Base-by-base conservation (phyloP, 768 basidiomycete genomes). In the Termitomyces sp. region DNA sequence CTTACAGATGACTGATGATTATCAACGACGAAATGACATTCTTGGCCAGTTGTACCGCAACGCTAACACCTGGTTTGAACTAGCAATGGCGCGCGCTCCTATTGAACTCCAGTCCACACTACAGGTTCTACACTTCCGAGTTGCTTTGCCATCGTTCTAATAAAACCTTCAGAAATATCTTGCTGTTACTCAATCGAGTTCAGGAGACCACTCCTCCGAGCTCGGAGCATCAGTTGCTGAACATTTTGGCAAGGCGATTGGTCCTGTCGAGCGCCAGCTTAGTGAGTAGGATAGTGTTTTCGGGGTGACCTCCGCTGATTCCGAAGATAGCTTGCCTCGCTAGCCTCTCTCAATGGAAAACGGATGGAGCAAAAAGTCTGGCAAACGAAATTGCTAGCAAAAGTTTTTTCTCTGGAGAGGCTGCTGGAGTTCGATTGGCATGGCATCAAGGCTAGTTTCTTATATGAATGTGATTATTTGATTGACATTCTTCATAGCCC, bases 51-150 rank as follows among this genome's bases (percentile, higher is more conserved):
- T 97, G 32, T 85, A 91, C 59, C 79, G 80, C 4, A 84, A 89
- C 64, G 87, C 93, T 10, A 83, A 80, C 56, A 78, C 70, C 19
- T 99, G 96, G 96, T 89, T 99, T 57, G 85, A 89, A 56, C 74
- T 93, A 40, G 94, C 92, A 1, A 76, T 98, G 34, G 84, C 87
- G 11, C 85, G 95, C 19, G 93, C 95, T 1, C 96, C 96, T 0
- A 82, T 95, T 68, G 95, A 97, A 69, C 73, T 98, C 47, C 94
- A 95, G 60, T 91, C 94, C 0, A 93, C 92, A 0, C 75, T 99
- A 53, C 94, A 96, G 82, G 94, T 90, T 65, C 42, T 77, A 12
- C n/a, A 12, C 48, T 59, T 45, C 23, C 46, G 42, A 47, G 10
- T 11, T 17, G 54, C 56, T 38, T 43, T 38, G 12, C 60, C 25